These are phyloP conservation scores for Nemania sp. DNA, from an alignment of 2,329 filamentous ascomycete genomes.

Conservation along the genomic window DNA sequence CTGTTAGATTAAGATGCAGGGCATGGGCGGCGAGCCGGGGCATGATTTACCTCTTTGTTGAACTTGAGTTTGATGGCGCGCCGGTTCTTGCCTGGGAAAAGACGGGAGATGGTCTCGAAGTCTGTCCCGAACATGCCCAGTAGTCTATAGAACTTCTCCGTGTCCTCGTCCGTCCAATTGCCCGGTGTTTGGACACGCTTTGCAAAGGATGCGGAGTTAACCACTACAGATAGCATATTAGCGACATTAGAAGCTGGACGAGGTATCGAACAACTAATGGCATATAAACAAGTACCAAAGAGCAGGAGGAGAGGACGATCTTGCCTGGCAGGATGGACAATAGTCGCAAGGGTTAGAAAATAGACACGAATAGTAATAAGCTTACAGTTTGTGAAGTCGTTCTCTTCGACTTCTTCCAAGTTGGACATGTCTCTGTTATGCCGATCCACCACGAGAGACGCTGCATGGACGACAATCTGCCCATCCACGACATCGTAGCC, in stretches of 20 bases:
- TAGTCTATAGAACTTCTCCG: slow-evolving; percentile 75
- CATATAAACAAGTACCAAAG: not conserved
- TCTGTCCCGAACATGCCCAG: slow-evolving; percentile 80
- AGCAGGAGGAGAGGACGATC: not conserved
- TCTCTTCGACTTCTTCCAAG: slow-evolving; percentile 71
- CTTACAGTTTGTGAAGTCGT: slow-evolving; percentile 69
- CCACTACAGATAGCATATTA: slow-evolving; percentile 17
- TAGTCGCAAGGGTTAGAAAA: not conserved
- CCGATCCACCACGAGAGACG: slow-evolving; percentile 69
- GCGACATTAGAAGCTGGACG: not conserved
- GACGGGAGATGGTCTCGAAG: slow-evolving; percentile 76
- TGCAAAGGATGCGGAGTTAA: slow-evolving; percentile 71
- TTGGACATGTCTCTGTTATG: slow-evolving; percentile 58
- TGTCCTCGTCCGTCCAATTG: slow-evolving; percentile 72
- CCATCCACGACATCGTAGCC: slow-evolving; percentile 67
- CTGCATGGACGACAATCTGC: slow-evolving; percentile 72
- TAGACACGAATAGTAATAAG: not conserved
- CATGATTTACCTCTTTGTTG: slow-evolving; percentile 61
- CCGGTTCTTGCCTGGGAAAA: slow-evolving; percentile 74
- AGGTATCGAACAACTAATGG: not conserved
- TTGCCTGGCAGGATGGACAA: not conserved
- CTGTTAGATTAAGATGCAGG: not conserved
- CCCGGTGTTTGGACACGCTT: slow-evolving; percentile 65
- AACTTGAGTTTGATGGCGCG: slow-evolving; percentile 82
- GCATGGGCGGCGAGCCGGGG: not conserved